Conservation (phyloP, 345 rosid genomes). For the Corchorus capsularis region DNA sequence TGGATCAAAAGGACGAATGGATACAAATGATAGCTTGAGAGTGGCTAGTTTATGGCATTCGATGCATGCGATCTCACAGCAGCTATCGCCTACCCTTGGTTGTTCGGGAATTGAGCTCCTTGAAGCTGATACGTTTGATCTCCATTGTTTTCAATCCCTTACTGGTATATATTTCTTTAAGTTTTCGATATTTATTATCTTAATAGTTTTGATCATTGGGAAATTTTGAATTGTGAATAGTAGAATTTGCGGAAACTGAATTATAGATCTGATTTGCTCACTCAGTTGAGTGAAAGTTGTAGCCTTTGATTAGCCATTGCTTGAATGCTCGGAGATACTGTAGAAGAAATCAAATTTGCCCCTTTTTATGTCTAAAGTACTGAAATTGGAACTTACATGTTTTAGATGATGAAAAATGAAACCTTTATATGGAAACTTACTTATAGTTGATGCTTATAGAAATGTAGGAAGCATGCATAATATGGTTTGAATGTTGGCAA, state of each 20-base stretch:
- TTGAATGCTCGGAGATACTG: not conserved
- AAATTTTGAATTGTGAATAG: not conserved
- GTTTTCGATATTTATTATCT: not conserved
- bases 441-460: not conserved
- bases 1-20: slow-evolving; percentile 94
- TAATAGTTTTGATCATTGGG: not conserved
- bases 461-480: not conserved
- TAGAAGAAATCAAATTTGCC: not conserved
- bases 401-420: slow-evolving; percentile 9
- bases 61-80: slow-evolving; percentile 99
- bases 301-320: slow-evolving; percentile 2
- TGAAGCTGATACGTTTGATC: slow-evolving; percentile 94
- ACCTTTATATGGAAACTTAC: not conserved
- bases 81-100: slow-evolving; percentile 82
- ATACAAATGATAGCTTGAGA: slow-evolving; percentile 93
- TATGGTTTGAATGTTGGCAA: not conserved
- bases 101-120: slow-evolving; percentile 96
- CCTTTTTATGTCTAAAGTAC: not conserved
- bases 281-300: not conserved
- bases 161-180: slow-evolving; percentile 50
- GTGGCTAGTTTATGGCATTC: slow-evolving; percentile 99
- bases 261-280: not conserved
- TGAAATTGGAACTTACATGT: not conserved
- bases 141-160: slow-evolving; percentile 93
- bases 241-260: not conserved